A percentile compares a stretch with the other conserved stretches of the same genome.
phyloP scores from a whole-genome alignment of 441 rosid genomes.

The Jatropha multifida region DNA sequence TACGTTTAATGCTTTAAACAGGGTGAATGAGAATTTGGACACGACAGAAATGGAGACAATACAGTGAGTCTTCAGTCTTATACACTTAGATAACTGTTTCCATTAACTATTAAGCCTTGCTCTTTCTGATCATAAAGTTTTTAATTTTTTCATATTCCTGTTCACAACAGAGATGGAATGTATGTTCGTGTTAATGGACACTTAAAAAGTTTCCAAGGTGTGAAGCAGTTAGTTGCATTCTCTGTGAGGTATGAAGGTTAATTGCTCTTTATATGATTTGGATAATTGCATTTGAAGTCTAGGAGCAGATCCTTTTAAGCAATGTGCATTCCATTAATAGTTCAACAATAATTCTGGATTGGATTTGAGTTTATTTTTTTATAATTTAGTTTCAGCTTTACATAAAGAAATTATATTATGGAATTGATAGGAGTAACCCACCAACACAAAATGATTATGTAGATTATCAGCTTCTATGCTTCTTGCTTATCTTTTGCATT shows the following conservation, averaged over 20 bases:
- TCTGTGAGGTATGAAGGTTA: constrained; percentile 60
- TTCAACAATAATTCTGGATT: too few relatives aligned
- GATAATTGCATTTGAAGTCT: not conserved
- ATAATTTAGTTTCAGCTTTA: too few relatives aligned
- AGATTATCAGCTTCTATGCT: not conserved
- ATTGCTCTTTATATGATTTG: not conserved
- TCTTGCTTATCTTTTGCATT: not conserved
- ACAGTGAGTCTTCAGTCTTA: constrained; percentile 40
- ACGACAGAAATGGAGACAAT: constrained; percentile 67
- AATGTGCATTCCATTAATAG: not conserved
- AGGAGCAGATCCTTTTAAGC: not conserved
- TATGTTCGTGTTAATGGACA: constrained; percentile 82
- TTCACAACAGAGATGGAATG: constrained; percentile 58
- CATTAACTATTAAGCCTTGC: too few relatives aligned
- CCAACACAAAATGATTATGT: not conserved
- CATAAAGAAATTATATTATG: too few relatives aligned
- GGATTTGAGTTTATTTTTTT: not conserved
- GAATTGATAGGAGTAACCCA: not conserved
- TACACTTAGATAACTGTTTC: not conserved
- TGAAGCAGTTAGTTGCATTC: constrained; percentile 64
- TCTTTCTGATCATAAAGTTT: not conserved
- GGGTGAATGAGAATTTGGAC: constrained; percentile 74
- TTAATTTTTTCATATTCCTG: constrained; percentile 14
- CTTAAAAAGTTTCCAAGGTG: constrained; percentile 69
- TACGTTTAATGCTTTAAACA: constrained; percentile 23